Evolutionary conservation across 768 basidiomycete species (phyloP), one percentile per base, ranked within the genome.

Genomic region (Pseudohyphozyma bogoriensis): DNA sequence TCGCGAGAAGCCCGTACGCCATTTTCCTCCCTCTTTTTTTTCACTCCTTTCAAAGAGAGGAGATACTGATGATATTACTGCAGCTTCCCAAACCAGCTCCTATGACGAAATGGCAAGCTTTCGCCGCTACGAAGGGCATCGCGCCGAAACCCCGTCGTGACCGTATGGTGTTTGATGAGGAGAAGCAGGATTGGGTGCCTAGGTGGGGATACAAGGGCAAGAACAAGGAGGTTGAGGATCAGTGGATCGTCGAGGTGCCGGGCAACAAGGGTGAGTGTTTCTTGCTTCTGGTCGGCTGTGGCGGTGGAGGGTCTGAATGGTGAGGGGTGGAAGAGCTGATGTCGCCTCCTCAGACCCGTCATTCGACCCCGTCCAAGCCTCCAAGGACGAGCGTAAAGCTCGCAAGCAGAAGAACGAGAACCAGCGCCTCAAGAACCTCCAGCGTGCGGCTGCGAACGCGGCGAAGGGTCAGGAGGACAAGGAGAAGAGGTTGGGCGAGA

Each of bases 41-140:
- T n/a, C n/a, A n/a, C n/a, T n/a, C n/a, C n/a, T n/a, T n/a, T n/a
- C 20, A 4, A 10, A 20, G 2, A 2, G 28, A 32, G 12, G 11
- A 11, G 1, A 26, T 22, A 18, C 55, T n/a, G n/a, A n/a, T n/a
- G n/a, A n/a, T n/a, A n/a, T n/a, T n/a, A n/a, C n/a, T n/a, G n/a
- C n/a, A 63, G 62, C 78, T 97, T 3, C 95, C 92, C 0, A 92
- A 90, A 70, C 86, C 87, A 3, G 95, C 93, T 75, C 85, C 85
- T 12, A 83, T 80, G 36, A 97, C 93, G 10, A 97, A 95, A 74
- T 99, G 95, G 95, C 89, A 97, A 77, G 79, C 82, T 58, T 99
- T 97, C 70, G 93, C 93, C 7, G 83, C 84, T 50, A 85, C 87
- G 39, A 96, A 95, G 77, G 95, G 95, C 39, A 97, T 97, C 70